Evolutionary conservation across 1,139 yeast species (phyloP).

Genomic region (Sugiyamaella pinicola): DNA sequence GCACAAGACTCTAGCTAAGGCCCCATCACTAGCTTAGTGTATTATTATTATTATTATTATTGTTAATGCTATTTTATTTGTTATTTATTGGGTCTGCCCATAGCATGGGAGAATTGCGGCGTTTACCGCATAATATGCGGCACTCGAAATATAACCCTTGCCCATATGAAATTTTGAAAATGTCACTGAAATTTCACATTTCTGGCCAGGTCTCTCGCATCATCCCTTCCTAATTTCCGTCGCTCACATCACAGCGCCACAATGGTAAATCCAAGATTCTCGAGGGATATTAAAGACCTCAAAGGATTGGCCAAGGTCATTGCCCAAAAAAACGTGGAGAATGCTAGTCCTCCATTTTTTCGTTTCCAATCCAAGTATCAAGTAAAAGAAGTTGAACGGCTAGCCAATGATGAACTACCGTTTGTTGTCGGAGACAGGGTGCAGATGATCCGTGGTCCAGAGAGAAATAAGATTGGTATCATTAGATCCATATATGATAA

Average conservation of each 20-base stretch:
- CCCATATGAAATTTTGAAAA: slow-evolving; percentile 7
- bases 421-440: slow-evolving; percentile 67
- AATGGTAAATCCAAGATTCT: slow-evolving; percentile 31
- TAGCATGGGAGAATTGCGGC: not conserved
- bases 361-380: slow-evolving; percentile 31
- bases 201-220: not conserved
- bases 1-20: too few relatives aligned
- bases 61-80: slow-evolving; percentile 1
- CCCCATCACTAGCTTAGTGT: not conserved
- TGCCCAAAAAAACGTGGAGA: slow-evolving; percentile 27
- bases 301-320: slow-evolving; percentile 32
- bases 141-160: slow-evolving; percentile 2
- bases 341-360: slow-evolving; percentile 34
- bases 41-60: slow-evolving; percentile 17
- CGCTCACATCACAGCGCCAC: not conserved
- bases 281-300: slow-evolving; percentile 28
- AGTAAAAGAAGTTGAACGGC: slow-evolving; percentile 31
- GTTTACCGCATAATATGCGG: not conserved
- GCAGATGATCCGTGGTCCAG: slow-evolving; percentile 64
- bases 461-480: slow-evolving; percentile 71
- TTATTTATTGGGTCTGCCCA: not conserved
- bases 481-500: slow-evolving; percentile 50
- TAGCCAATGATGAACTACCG: slow-evolving; percentile 32
- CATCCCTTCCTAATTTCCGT: not conserved
- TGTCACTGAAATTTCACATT: not conserved